phyloP scores from a whole-genome alignment of 768 basidiomycete species.

The Suillus americanus region DNA sequence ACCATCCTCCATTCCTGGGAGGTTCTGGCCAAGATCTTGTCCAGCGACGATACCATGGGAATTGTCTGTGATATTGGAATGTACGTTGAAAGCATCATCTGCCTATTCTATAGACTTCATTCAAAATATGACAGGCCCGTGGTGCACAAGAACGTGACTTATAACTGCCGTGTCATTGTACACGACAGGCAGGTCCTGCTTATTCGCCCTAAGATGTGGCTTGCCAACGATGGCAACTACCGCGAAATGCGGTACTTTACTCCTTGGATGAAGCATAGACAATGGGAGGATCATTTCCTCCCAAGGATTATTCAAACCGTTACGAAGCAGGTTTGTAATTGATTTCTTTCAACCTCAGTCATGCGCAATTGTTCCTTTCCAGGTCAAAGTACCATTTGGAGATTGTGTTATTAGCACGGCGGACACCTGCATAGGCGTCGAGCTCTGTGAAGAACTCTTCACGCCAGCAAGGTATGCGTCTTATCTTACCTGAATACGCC shows the following conservation, averaged over 20 bases:
- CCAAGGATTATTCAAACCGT: constrained; percentile 87
- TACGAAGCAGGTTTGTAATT: constrained; percentile 73
- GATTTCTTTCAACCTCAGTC: neutral
- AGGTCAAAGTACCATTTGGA: constrained; percentile 93
- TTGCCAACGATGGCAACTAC: constrained; percentile 98
- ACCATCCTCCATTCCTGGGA: constrained; percentile 98
- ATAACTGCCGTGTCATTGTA: constrained; percentile 93
- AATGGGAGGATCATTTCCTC: constrained; percentile 90
- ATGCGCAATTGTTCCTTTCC: neutral
- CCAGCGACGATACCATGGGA: constrained; percentile 73
- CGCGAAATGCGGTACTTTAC: constrained; percentile 89
- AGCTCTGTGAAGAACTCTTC: constrained; percentile 96
- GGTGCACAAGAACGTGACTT: constrained; percentile 96
- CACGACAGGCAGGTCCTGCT: constrained; percentile 85
- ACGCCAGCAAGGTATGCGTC: constrained; percentile 81
- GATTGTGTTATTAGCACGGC: constrained; percentile 91
- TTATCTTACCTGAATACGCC: neutral
- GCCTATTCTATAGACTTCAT: neutral
- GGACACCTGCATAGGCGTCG: constrained; percentile 96
- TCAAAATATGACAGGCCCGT: constrained; percentile 67
- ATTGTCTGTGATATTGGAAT: constrained; percentile 98
- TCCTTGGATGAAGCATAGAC: constrained; percentile 88
- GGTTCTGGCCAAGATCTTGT: constrained; percentile 87
- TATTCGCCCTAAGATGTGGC: constrained; percentile 99
- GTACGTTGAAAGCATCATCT: constrained; percentile 43